A percentile compares a stretch with the other conserved stretches of the same genome.
Conservation (phyloP, 108 stramenopile species). For the Cyclotella distinguenda region DNA sequence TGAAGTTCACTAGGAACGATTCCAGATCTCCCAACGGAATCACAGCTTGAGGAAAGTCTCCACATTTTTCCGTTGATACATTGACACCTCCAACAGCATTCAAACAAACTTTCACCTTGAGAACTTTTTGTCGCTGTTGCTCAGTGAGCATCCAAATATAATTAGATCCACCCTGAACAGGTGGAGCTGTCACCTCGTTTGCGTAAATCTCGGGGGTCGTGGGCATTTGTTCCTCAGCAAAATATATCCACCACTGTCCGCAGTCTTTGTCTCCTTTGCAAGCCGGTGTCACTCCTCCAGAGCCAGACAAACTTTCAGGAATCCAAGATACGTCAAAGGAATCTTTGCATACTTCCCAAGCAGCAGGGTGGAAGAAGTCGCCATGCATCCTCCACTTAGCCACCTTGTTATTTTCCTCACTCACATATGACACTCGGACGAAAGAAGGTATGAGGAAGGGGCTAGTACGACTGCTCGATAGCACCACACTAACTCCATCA, state of each 20-base stretch:
- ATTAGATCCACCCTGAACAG: slow-evolving; percentile 83
- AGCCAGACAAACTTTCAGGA: slow-evolving; percentile 67
- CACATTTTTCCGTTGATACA: slow-evolving; percentile 47
- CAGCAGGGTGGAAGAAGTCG: slow-evolving; percentile 88
- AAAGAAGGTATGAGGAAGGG: slow-evolving; percentile 88
- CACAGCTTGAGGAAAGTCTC: slow-evolving; percentile 71
- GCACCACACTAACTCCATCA: slow-evolving; percentile 53
- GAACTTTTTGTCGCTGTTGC: slow-evolving; percentile 73
- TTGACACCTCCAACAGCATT: slow-evolving; percentile 43
- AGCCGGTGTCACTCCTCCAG: slow-evolving; percentile 68
- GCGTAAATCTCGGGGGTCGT: slow-evolving; percentile 81
- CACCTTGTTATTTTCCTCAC: slow-evolving; percentile 85
- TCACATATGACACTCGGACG: slow-evolving; percentile 83
- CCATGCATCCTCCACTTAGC: slow-evolving; percentile 54
- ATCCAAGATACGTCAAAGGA: slow-evolving; percentile 88
- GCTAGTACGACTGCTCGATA: slow-evolving; percentile 57
- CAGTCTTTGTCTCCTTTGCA: slow-evolving; percentile 61
- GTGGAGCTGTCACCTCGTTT: slow-evolving; percentile 70
- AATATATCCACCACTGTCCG: slow-evolving; percentile 91
- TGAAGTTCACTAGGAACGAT: slow-evolving; percentile 82
- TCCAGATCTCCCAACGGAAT: slow-evolving; percentile 84
- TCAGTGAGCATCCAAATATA: slow-evolving; percentile 87
- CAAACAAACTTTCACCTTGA: slow-evolving; percentile 65
- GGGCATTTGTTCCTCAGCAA: slow-evolving; percentile 87
- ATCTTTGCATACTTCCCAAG: slow-evolving; percentile 89